Conservation (phyloP, 306 rosid genomes). For the Dryas drummondii region DNA sequence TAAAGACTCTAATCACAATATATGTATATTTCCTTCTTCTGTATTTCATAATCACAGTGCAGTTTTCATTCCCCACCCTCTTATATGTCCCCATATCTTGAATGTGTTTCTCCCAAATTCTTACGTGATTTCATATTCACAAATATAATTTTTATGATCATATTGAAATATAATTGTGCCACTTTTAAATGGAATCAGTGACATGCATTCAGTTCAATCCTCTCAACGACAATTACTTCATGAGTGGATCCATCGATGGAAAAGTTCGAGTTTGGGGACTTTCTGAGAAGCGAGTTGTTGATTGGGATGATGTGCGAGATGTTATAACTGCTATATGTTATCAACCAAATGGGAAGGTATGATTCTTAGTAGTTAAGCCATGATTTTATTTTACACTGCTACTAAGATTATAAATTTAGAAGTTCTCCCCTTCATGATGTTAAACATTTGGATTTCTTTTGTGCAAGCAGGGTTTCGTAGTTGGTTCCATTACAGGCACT, state of each 20-base stretch:
- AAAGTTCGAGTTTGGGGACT: slow-evolving; percentile 88
- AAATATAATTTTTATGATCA: neutral
- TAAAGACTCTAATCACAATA: slow-evolving; percentile 19
- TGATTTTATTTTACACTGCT: slow-evolving; percentile 7
- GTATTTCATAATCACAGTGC: too few relatives aligned
- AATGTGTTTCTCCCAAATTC: neutral
- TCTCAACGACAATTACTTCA: slow-evolving; percentile 62
- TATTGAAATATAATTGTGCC: neutral
- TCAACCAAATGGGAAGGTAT: slow-evolving; percentile 75
- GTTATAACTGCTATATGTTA: slow-evolving; percentile 79
- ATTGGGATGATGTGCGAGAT: slow-evolving; percentile 77
- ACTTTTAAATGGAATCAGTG: slow-evolving; percentile 47
- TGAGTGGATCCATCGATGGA: slow-evolving; percentile 90
- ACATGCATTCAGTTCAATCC: slow-evolving; percentile 94
- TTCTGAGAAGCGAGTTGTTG: slow-evolving; percentile 71
- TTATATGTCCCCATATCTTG: neutral
- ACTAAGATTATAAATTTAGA: neutral
- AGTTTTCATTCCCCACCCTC: slow-evolving; percentile 11
- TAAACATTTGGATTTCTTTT: slow-evolving; percentile 24
- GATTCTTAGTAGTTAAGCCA: slow-evolving; percentile 21
- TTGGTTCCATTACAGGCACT: slow-evolving; percentile 71
- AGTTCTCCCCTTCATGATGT: neutral
- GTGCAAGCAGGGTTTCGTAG: slow-evolving; percentile 65
- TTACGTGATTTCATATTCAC: neutral
- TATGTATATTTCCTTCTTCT: neutral